phyloP scores from a whole-genome alignment of 495 filamentous ascomycete species.

The Cairneyella variabilis region DNA sequence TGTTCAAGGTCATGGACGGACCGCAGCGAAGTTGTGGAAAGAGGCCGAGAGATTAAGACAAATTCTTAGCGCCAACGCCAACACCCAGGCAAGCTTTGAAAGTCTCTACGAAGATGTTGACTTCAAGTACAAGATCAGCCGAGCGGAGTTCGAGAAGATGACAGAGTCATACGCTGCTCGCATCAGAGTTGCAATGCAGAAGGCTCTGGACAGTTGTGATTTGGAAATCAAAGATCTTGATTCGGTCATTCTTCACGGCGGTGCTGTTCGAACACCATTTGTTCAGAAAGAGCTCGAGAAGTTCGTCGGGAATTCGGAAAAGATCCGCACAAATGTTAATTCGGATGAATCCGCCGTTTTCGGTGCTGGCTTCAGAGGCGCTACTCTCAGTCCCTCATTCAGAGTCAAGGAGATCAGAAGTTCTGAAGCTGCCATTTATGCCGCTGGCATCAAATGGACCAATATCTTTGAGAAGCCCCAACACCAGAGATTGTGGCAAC shows the following conservation, averaged over 20 bases:
- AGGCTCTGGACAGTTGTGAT: conserved; percentile 69
- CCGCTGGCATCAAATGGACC: conserved; percentile 70
- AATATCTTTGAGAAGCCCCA: conserved; percentile 59
- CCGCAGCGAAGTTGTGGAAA: conserved; percentile 84
- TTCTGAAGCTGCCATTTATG: conserved; percentile 67
- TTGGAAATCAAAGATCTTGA: conserved; percentile 74
- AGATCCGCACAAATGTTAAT: conserved; percentile 91
- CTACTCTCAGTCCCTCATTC: conserved; percentile 87
- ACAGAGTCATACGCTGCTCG: conserved; percentile 63
- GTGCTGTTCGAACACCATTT: conserved; percentile 86
- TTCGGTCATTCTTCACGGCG: conserved; percentile 90
- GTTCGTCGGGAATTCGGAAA: conserved; percentile 63
- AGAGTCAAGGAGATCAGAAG: conserved; percentile 93
- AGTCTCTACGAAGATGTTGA: conserved; percentile 86
- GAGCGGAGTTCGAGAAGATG: conserved; percentile 77
- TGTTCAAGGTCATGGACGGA: conserved; percentile 73
- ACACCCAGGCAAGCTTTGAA: conserved; percentile 78
- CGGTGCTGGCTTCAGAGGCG: conserved; percentile 92
- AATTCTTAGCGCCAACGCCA: conserved; percentile 87
- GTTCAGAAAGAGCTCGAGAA: conserved; percentile 87
- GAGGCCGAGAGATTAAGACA: conserved; percentile 86
- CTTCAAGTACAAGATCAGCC: conserved; percentile 87
- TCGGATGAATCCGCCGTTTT: conserved; percentile 96
- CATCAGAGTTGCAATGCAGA: conserved; percentile 64
- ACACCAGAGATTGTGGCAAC: conserved; percentile 68